Base-by-base conservation (phyloP, 2,329 filamentous ascomycete species). In the Nigrospora sphaerica region DNA sequence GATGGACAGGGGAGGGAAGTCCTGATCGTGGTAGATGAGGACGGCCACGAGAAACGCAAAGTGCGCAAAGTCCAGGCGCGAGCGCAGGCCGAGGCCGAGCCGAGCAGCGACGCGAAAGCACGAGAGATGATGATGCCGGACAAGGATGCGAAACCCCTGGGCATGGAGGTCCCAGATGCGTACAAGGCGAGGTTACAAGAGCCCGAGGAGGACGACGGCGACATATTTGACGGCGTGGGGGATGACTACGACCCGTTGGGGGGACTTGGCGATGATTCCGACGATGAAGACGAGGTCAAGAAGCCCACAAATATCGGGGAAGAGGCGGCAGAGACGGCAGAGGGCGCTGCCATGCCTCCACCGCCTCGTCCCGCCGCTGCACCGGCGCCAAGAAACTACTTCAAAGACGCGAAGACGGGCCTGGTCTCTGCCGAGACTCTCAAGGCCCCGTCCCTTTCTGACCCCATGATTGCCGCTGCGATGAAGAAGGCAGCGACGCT, bases 401-500 rank as follows among this genome's bases (percentile, higher is more conserved):
- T 86, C 63, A 70, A 77, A 62, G 80, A 75, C 49, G 71, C 76
- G 36, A 80, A 75, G 57, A 74, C 72, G 1, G 67, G 66, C 4
- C 69, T 82, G 36, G 68, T 78, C 14, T 77, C 77, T 1, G 72
- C 78, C 39, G 71, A 79, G 52, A 62, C 64, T 13, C 66, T 70
- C 41, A 73, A 73, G 49, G 68, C 68, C 2, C 75, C 78, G 1
- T 80, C 78, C 5, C 78, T 85, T 57, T 77, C 75, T 23, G 89
- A 96, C 57, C 86, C 89, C 2, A 80, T 85, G 2, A 84, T 95
- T 51, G 75, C 90, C 52, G 89, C 88, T 4, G 89, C 89, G 0
- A 77, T 98, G 57, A 88, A 90, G 66, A 90, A 90, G 63, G 92
- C 92, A 11, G 86, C 86, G 16, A 72, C 80, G 11, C 72, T 89